Evolutionary conservation across 2,329 filamentous ascomycete species (phyloP), one percentile per base, ranked within the genome.

Genomic region (Botryotinia convoluta): DNA sequence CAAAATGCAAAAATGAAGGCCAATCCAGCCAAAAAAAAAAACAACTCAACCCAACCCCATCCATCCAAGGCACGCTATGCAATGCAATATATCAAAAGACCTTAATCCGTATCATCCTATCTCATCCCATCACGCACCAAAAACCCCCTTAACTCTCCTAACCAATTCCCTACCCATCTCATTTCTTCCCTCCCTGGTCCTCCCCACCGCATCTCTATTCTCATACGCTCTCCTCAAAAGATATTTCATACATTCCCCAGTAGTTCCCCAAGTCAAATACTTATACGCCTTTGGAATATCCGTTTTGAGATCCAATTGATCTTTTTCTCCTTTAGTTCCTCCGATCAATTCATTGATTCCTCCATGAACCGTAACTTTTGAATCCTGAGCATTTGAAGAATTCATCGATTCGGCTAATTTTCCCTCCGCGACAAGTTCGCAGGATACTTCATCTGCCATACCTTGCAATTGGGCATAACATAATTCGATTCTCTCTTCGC

Each of bases 401-500:
- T 64, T 45, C 39, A 44, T 42, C 10, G 61, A 44, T 83, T 71
- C 84, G 76, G 78, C 69, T 3, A 74, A 65, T 60, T 76, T 72
- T 1, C 74, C 75, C 39, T 73, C 75, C 44, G 78, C 76, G 1
- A 81, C 78, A 2, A 91, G 83, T 80, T 90, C 88, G 80, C 89
- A 91, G 81, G 91, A 94, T 70, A 98, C 90, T 81, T 98, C 95
- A 78, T 98, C 95, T 1, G 95, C 95, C 95, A 98, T 98, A 59
- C 95, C 95, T 84, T 95, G 92, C 1, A 98, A 88, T 83, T 98
- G 95, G 4, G 92, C 92, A 81, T 93, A 94, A 1, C 85, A 84
- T 3, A 87, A 81, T 61, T 87, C 84, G 3, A 82, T 82, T 35
- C 81, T 80, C 54, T 81, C 78, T 68, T 83, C 80, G 18, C 83